Conservation (phyloP, 2,329 filamentous ascomycete genomes). For the Pseudocercospora musae region DNA sequence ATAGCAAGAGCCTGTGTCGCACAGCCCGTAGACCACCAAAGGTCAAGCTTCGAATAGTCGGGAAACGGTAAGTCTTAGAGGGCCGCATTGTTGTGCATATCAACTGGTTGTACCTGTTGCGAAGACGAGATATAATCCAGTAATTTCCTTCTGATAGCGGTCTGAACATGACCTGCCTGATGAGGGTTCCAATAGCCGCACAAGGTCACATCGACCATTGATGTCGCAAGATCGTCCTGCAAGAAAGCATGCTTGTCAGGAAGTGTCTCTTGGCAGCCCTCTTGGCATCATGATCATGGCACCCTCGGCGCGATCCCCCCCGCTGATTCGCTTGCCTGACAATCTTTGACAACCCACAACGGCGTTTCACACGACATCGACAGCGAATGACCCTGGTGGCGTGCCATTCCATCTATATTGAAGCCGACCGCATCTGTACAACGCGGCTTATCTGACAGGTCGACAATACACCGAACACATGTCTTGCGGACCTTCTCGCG, state of each 20-base stretch:
- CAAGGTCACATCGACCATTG: slow-evolving; percentile 9
- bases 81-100: background rate
- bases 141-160: background rate
- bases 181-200: slow-evolving; percentile 6
- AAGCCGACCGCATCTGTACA: background rate
- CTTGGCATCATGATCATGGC: slow-evolving; percentile 2
- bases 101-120: background rate
- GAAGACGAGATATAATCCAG: background rate
- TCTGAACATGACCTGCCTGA: slow-evolving; percentile 10
- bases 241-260: background rate
- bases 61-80: background rate
- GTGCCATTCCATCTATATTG: background rate
- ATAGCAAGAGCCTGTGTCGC: background rate
- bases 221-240: slow-evolving; percentile 11
- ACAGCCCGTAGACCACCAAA: background rate
- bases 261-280: background rate
- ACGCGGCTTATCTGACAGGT: slow-evolving; percentile 10
- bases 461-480: background rate
- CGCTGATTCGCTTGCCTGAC: slow-evolving; percentile 8
- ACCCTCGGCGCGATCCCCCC: background rate
- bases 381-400: slow-evolving; percentile 1
- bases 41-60: background rate
- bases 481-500: slow-evolving; percentile 3
- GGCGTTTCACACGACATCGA: slow-evolving; percentile 1
- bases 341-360: background rate